Percentiles rank a stretch among this genome's conserved stretches.
These are phyloP conservation scores for Heritiera littoralis DNA, from an alignment of 345 rosid species.

Conservation along the genomic window DNA sequence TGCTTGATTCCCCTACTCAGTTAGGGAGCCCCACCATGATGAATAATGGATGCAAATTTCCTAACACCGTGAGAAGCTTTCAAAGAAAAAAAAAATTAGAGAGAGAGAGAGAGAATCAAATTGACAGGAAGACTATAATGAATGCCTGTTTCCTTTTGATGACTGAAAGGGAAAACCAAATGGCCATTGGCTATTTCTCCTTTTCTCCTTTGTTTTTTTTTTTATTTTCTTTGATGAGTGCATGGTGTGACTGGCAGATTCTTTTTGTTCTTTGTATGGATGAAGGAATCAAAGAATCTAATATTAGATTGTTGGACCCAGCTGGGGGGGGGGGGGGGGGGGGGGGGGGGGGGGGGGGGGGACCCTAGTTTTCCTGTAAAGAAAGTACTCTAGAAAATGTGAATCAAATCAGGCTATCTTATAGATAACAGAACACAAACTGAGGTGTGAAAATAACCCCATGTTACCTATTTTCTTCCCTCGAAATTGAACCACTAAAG, in stretches of 20 bases:
- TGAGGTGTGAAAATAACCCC: constrained; percentile 13
- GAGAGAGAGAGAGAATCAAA: background rate
- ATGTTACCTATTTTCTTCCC: background rate
- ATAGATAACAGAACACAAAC: constrained; percentile 10
- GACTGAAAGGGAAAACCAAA: constrained; percentile 39
- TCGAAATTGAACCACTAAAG: constrained; percentile 24
- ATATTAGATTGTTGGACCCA: constrained; percentile 41
- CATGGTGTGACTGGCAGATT: constrained; percentile 70
- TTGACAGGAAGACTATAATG: constrained; percentile 34
- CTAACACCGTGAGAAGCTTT: constrained; percentile 26
- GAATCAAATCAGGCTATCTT: constrained; percentile 39
- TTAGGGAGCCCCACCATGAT: constrained; percentile 60
- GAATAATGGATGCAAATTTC: constrained; percentile 48
- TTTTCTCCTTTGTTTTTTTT: background rate
- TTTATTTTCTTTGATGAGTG: constrained; percentile 22
- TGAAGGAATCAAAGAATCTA: constrained; percentile 82
- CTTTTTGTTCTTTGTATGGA: constrained; percentile 67
- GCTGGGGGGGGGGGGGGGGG: no score
- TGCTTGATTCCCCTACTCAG: constrained; percentile 50
- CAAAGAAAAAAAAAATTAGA: background rate
- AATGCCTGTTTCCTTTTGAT: constrained; percentile 33
- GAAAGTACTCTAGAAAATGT: constrained; percentile 31
- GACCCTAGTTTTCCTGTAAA: constrained; percentile 26
- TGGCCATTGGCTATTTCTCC: constrained; percentile 5
- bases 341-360: no score